These are phyloP conservation scores for Xylariaceae sp. DNA, from an alignment of 2,329 filamentous ascomycete genomes.

Conservation along the genomic window DNA sequence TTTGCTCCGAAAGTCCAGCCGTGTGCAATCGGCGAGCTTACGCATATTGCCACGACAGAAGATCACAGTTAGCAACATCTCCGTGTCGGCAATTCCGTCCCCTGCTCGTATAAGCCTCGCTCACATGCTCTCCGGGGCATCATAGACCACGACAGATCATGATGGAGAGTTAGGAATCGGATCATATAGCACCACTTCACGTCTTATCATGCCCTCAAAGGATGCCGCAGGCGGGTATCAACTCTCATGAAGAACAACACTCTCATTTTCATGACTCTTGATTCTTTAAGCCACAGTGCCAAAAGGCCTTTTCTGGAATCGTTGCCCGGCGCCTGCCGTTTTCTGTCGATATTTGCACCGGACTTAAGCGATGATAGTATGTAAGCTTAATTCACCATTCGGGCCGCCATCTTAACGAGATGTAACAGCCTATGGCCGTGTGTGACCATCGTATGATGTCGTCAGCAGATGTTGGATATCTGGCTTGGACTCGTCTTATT, in stretches of 20 bases:
- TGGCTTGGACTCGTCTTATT: neutral
- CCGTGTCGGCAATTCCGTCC: conserved; percentile 4
- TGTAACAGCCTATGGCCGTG: conserved; percentile 8
- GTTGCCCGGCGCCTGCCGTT: neutral
- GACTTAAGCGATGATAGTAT: conserved; percentile 6
- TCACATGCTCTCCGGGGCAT: neutral
- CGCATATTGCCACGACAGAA: neutral
- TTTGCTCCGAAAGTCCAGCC: too few relatives aligned
- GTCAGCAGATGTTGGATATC: conserved; percentile 12
- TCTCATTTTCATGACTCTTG: neutral
- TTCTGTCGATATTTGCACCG: too few relatives aligned
- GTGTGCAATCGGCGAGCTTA: conserved; percentile 11
- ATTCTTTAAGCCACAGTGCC: neutral
- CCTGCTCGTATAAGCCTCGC: conserved; percentile 2
- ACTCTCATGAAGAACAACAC: neutral
- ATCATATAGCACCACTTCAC: conserved; percentile 23
- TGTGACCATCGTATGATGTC: conserved; percentile 23
- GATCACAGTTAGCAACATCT: neutral
- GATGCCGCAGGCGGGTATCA: too few relatives aligned
- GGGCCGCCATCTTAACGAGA: conserved; percentile 8
- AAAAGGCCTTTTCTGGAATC: neutral
- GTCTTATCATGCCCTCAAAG: neutral
- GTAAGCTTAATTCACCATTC: conserved; percentile 12
- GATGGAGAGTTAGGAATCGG: conserved; percentile 12
- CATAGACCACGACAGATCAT: conserved; percentile 18